Evolutionary conservation across 2,329 filamentous ascomycete species (phyloP).

Genomic region (Calonectria leucothoes): DNA sequence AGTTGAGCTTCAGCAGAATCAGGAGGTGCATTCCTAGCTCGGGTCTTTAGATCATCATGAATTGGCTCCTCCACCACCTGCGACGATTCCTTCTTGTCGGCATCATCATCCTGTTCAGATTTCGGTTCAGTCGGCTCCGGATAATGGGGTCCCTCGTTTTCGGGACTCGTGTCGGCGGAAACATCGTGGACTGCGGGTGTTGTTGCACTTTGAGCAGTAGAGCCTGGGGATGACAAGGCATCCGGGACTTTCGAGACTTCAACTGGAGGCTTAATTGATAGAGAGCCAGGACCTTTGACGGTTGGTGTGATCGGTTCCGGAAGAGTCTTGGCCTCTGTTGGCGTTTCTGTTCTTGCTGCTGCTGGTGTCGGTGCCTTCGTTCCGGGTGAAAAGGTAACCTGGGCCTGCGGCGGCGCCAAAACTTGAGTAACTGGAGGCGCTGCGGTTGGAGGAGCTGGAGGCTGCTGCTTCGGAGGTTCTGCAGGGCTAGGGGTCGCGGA

Average conservation of each 20-base stretch:
- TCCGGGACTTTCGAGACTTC: constrained; percentile 55
- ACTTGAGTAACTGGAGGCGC: neutral
- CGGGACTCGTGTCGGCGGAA: constrained; percentile 81
- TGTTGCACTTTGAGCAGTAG: constrained; percentile 78
- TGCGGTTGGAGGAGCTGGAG: neutral
- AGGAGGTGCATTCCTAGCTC: constrained; percentile 34
- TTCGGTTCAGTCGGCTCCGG: constrained; percentile 61
- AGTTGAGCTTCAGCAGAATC: constrained; percentile 57
- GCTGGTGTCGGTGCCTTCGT: constrained; percentile 43
- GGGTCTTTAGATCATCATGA: constrained; percentile 35
- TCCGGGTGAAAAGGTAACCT: constrained; percentile 47
- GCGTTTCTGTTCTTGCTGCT: constrained; percentile 12
- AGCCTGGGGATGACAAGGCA: constrained; percentile 66
- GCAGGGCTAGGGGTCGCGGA: constrained; percentile 17
- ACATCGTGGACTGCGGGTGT: constrained; percentile 76
- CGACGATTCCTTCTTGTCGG: constrained; percentile 29
- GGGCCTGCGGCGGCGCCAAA: constrained; percentile 34
- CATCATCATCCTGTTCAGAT: constrained; percentile 52
- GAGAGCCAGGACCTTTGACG: constrained; percentile 9
- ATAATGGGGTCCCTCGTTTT: constrained; percentile 72
- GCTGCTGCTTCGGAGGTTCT: constrained; percentile 4
- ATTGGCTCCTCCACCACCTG: constrained; percentile 20
- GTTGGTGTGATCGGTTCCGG: constrained; percentile 13
- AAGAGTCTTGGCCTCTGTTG: constrained; percentile 10
- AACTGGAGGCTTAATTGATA: constrained; percentile 49